phyloP scores from a whole-genome alignment of 2,329 filamentous ascomycete species.

The Drechslerella stenobrocha region DNA sequence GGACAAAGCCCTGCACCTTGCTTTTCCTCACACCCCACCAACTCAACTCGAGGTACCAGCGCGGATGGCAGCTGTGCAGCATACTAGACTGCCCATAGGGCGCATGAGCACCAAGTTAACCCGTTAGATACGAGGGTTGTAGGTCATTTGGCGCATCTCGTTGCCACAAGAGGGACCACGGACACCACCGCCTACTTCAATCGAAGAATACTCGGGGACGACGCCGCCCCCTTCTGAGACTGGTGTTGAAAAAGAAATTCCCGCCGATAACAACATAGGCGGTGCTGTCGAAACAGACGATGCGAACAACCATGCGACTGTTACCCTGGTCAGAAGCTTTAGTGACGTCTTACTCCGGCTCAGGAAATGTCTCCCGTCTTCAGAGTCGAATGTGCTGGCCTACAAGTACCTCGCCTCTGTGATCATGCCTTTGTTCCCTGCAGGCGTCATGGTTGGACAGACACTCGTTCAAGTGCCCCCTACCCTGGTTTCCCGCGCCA shows the following conservation, averaged over 20 bases:
- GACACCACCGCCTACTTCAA: slow-evolving; percentile 35
- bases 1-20: no score
- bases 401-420: slow-evolving; percentile 60
- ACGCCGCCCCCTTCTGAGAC: slow-evolving; percentile 52
- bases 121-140: slow-evolving; percentile 3
- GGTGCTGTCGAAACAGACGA: slow-evolving; percentile 38
- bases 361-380: slow-evolving; percentile 63
- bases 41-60: no score
- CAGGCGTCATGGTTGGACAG: slow-evolving; percentile 63
- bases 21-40: no score
- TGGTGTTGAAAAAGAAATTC: slow-evolving; percentile 21
- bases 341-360: slow-evolving; percentile 63
- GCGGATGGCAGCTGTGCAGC: slow-evolving; percentile 19
- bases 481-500: slow-evolving; percentile 59
- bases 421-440: slow-evolving; percentile 63
- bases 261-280: slow-evolving; percentile 3
- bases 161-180: slow-evolving; percentile 14
- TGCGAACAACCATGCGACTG: neutral
- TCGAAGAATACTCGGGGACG: slow-evolving; percentile 54
- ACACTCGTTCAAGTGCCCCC: slow-evolving; percentile 60
- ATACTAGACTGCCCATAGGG: slow-evolving; percentile 52
- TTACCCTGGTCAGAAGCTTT: slow-evolving; percentile 39
- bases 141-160: slow-evolving; percentile 47
- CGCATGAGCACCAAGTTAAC: slow-evolving; percentile 4
- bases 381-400: slow-evolving; percentile 57